phyloP scores from a whole-genome alignment of 2,329 filamentous ascomycete genomes.

The Diaporthe eres region DNA sequence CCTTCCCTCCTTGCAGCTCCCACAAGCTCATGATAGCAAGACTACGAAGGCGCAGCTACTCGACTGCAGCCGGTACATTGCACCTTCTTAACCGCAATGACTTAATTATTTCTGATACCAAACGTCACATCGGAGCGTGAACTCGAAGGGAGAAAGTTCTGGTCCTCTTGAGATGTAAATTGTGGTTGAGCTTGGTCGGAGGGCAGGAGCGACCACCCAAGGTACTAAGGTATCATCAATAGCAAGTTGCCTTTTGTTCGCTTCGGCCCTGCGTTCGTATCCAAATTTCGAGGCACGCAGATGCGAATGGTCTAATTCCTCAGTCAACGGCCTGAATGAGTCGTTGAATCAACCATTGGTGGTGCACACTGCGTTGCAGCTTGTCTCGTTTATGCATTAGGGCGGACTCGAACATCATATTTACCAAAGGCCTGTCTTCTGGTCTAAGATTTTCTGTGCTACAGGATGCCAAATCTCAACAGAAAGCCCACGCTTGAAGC shows the following conservation, averaged over 20 bases:
- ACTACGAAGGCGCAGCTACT: neutral
- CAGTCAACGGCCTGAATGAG: neutral
- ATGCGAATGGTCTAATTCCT: neutral
- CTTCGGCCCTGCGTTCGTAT: neutral
- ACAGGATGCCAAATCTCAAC: neutral
- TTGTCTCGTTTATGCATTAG: neutral
- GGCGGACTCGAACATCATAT: neutral
- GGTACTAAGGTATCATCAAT: too few species aligned
- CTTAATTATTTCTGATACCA: neutral
- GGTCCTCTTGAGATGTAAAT: neutral
- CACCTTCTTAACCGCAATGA: neutral
- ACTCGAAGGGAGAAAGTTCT: neutral
- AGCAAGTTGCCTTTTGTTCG: neutral
- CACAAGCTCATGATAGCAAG: neutral
- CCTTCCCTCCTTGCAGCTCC: neutral
- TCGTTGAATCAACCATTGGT: neutral
- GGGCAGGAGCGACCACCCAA: neutral
- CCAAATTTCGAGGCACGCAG: neutral
- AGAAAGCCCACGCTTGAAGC: conserved; percentile 5
- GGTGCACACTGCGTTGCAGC: too few species aligned
- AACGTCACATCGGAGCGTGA: neutral
- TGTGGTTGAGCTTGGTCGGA: neutral
- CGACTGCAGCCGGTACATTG: neutral
- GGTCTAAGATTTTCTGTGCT: neutral
- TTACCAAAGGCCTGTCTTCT: neutral